Evolutionary conservation across 1,139 yeast genomes (phyloP), one percentile per base, ranked within the genome.

Genomic region (Candida sanyaensis): DNA sequence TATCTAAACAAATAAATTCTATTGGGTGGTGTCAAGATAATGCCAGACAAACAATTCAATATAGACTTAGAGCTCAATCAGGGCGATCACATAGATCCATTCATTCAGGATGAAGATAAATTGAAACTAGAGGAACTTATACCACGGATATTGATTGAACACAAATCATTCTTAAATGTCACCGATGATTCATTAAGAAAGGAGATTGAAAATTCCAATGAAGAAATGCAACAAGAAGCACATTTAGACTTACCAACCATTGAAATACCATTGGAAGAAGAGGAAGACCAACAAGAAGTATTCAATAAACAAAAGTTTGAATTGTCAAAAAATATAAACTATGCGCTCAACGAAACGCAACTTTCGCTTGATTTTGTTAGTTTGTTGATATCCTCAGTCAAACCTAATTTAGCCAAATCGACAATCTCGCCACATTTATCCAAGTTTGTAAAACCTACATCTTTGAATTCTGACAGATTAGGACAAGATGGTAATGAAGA

Each of bases 391-490:
- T 86, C 97, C n/a, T 79, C 90, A 12, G 81, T 83, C 10, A 78
- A 93, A 52, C 97, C 97, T 2, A 87, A 88, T 23, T 86, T 93
- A 1, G 96, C 95, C 1, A 79, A 87, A 37, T 78, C 92, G 3
- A 88, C 97, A 4, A 89, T 93, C 82, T 90, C 97, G 1, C 93
- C 97, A 1, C 92, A 86, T 65, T 72, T 93, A 52, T 81, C 84
- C 55, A 86, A 88, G 55, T 83, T 80, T 49, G 87, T 88, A 0
- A 91, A 96, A 1, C 72, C 86, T 10, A 96, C 96, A 0, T 86
- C 97, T 0, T 71, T 93, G 45, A 86, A 85, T 47, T 78, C 93
- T 11, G 96, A 87, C 57, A 67, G 75, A 37, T 68, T 86, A 2
- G 48, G 62, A 1, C 55, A 63, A 49, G 62, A 66, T 47, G 48